phyloP scores from a whole-genome alignment of 2,329 filamentous ascomycete species.

The Fusarium lyarnte region DNA sequence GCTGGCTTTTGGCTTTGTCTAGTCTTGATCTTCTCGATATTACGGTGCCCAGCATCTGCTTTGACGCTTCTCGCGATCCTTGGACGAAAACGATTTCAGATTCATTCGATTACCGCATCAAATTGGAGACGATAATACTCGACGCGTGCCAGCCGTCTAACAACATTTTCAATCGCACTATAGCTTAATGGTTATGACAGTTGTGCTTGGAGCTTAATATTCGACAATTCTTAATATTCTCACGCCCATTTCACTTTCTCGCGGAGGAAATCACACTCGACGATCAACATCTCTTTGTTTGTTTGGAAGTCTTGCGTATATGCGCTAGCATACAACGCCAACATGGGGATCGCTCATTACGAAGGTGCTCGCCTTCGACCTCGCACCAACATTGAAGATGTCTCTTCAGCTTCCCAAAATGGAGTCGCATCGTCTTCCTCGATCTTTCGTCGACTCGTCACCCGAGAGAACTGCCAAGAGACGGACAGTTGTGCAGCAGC shows the following conservation, averaged over 20 bases:
- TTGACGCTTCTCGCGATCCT: conserved; percentile 23
- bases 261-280: conserved; percentile 21
- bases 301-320: conserved; percentile 16
- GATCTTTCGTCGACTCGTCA: conserved; percentile 33
- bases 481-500: conserved; percentile 65
- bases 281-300: conserved; percentile 12
- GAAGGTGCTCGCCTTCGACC: conserved; percentile 41
- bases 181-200: conserved; percentile 38
- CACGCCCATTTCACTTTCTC: conserved; percentile 9
- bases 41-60: conserved; percentile 17
- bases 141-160: conserved; percentile 9
- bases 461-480: conserved; percentile 35
- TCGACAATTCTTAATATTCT: conserved; percentile 35
- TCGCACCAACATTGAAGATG: conserved; percentile 41
- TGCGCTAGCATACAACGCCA: conserved; percentile 18
- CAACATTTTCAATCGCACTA: conserved; percentile 17
- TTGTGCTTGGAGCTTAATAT: conserved; percentile 30
- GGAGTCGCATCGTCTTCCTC: conserved; percentile 12
- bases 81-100: conserved; percentile 38
- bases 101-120: conserved; percentile 17
- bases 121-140: conserved; percentile 25
- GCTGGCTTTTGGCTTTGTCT: conserved; percentile 34
- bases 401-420: conserved; percentile 3
- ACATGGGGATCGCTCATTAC: conserved; percentile 34
- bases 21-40: conserved; percentile 10